Percentiles rank a stretch among this genome's conserved stretches.
Conservation (phyloP, 148 eudicot species). For the Vaccinium myrtillus region DNA sequence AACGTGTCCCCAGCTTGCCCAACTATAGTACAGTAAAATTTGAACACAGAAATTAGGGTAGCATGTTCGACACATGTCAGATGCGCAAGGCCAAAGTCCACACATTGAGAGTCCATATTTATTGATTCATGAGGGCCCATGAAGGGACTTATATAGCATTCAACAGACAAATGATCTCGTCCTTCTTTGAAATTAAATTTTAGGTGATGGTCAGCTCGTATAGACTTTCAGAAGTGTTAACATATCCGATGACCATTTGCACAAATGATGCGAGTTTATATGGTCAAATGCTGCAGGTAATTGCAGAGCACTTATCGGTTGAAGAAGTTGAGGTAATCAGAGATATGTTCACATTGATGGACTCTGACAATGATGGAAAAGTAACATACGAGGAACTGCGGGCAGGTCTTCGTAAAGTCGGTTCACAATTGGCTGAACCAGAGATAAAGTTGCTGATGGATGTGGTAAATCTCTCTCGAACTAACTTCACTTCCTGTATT, state of each 20-base stretch:
- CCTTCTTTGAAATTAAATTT: background rate
- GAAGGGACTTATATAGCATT: background rate
- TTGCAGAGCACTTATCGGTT: slow-evolving; percentile 78
- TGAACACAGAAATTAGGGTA: background rate
- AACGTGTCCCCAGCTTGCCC: background rate
- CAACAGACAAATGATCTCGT: background rate
- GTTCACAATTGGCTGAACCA: slow-evolving; percentile 79
- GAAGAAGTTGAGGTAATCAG: slow-evolving; percentile 79
- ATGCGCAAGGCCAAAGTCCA: no score
- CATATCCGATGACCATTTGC: background rate
- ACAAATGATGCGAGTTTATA: background rate
- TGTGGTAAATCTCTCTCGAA: slow-evolving; percentile 53
- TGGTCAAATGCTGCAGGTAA: slow-evolving; percentile 45
- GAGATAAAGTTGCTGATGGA: slow-evolving; percentile 92
- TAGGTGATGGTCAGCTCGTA: background rate
- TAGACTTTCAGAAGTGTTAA: background rate
- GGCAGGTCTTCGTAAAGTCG: slow-evolving; percentile 75
- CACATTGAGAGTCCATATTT: background rate
- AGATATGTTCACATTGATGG: slow-evolving; percentile 86
- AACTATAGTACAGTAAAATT: background rate
- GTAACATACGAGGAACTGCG: slow-evolving; percentile 65
- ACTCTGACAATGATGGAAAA: slow-evolving; percentile 75
- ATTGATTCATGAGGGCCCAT: background rate
- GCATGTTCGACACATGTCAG: background rate
- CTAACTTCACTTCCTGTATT: background rate